phyloP scores from a whole-genome alignment of 257 asterid species.

The Solanum piurae region DNA sequence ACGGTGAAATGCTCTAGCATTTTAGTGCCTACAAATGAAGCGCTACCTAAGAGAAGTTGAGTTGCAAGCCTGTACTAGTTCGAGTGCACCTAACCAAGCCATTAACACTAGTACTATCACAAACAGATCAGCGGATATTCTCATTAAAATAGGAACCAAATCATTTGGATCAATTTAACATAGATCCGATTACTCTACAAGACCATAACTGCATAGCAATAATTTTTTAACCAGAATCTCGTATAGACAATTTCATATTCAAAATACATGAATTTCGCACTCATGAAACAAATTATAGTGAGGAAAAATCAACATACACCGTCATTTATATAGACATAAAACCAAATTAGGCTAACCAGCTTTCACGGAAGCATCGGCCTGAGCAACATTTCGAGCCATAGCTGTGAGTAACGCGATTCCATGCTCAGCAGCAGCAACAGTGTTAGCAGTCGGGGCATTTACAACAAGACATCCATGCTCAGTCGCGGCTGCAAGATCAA shows the following conservation, averaged over 20 bases:
- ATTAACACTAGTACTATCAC: background rate
- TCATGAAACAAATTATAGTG: background rate
- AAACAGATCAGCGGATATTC: background rate
- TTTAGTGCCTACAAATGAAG: background rate
- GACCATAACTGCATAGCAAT: background rate
- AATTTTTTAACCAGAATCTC: background rate
- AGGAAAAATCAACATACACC: background rate
- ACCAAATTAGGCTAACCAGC: conserved; percentile 43
- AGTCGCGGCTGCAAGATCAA: conserved; percentile 95
- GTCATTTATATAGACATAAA: background rate
- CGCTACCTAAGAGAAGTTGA: background rate
- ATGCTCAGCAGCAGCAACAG: conserved; percentile 96
- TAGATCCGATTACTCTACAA: background rate
- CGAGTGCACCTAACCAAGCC: background rate
- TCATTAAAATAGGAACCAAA: background rate
- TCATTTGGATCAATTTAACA: background rate
- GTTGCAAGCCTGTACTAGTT: background rate
- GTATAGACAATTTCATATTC: background rate
- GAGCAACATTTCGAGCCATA: conserved; percentile 83
- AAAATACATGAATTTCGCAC: background rate
- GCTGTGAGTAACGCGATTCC: conserved; percentile 77
- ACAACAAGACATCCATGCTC: conserved; percentile 89
- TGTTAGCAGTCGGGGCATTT: conserved; percentile 90
- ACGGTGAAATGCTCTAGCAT: background rate
- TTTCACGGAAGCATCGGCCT: conserved; percentile 85